These are phyloP conservation scores for Crepidotus variabilis DNA, from an alignment of 768 basidiomycete genomes.

Conservation along the genomic window DNA sequence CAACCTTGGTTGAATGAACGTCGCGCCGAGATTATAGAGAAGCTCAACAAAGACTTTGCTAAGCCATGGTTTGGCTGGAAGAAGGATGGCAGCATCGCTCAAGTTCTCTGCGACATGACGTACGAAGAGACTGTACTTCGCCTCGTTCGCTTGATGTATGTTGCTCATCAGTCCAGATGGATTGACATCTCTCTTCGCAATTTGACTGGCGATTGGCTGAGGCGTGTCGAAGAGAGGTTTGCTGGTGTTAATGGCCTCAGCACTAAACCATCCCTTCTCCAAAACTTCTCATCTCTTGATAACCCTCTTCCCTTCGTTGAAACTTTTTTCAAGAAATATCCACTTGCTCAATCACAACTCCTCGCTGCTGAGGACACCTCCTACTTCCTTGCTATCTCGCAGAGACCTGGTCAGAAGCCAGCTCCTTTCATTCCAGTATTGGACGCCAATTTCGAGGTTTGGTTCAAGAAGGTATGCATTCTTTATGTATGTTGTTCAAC, in stretches of 20 bases:
- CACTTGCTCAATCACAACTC: slow-evolving; percentile 78
- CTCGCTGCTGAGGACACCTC: slow-evolving; percentile 91
- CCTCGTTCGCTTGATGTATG: slow-evolving; percentile 93
- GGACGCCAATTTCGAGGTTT: slow-evolving; percentile 91
- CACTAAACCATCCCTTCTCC: slow-evolving; percentile 77
- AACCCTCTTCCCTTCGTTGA: slow-evolving; percentile 76
- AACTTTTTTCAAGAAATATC: slow-evolving; percentile 82
- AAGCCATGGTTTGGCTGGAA: slow-evolving; percentile 99
- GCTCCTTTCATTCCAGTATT: slow-evolving; percentile 97
- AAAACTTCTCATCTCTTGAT: slow-evolving; percentile 81
- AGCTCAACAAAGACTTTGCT: slow-evolving; percentile 92
- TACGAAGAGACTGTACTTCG: slow-evolving; percentile 94
- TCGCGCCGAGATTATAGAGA: slow-evolving; percentile 83
- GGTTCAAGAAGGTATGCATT: slow-evolving; percentile 92
- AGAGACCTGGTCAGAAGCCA: slow-evolving; percentile 96
- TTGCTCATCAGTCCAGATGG: slow-evolving; percentile 89
- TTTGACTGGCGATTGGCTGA: slow-evolving; percentile 93
- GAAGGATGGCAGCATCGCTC: slow-evolving; percentile 82
- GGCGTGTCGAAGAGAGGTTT: slow-evolving; percentile 93
- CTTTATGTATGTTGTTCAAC: background rate
- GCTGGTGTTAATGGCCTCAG: slow-evolving; percentile 79
- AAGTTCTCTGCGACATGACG: slow-evolving; percentile 93
- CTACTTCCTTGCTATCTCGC: slow-evolving; percentile 93
- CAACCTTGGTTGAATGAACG: slow-evolving; percentile 82
- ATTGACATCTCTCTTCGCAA: slow-evolving; percentile 89